Evolutionary conservation across 2,329 filamentous ascomycete genomes (phyloP), one percentile per base, ranked within the genome.

Genomic region (Fusarium chlamydosporum): DNA sequence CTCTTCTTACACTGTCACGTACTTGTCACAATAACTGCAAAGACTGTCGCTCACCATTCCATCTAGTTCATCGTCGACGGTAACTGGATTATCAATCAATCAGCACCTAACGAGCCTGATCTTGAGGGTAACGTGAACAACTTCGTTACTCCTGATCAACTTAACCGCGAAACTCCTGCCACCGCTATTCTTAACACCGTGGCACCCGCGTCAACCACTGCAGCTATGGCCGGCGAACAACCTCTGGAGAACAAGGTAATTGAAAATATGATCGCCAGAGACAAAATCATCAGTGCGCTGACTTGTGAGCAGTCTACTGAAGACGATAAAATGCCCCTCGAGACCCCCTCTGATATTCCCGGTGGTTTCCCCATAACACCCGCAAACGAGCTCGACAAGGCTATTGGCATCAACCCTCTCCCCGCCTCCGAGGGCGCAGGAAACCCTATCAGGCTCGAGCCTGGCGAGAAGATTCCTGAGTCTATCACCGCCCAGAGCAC

Each of bases 1-100:
- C 61, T 62, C 29, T 63, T 51, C 60, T 48, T 56, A 51, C 54
- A 42, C 18, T 48, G 31, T 50, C 54, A 61, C 56, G 63, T 38
- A 64, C 50, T 51, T 38, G 60, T 57, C 42, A 46, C 47, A 45
- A 64, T 34, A 41, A 38, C 18, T 63, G 7, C 7, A 43, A 58
- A 62, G 53, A 29, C 47, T 41, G 40, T 72, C 59, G 58, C 74
- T 76, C 71, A 78, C 72, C 41, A 63, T 69, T 42, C 61, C 41
- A 50, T 71, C 41, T 79, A 97, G 95, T 99, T 97, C 80, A 92
- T 99, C 74, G 95, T 97, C 72, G 93, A 99, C 86, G 93, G 92
- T 72, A 88, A 87, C 73, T 99, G 96, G 96, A 89, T 89, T 51
- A 92, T 90, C 78, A 94, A 97, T 81, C 88, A 90, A 74, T 89